A percentile compares a stretch with the other conserved stretches of the same genome.
phyloP scores from a whole-genome alignment of 2,329 filamentous ascomycete genomes.

The Trichoderma afroharzianum region DNA sequence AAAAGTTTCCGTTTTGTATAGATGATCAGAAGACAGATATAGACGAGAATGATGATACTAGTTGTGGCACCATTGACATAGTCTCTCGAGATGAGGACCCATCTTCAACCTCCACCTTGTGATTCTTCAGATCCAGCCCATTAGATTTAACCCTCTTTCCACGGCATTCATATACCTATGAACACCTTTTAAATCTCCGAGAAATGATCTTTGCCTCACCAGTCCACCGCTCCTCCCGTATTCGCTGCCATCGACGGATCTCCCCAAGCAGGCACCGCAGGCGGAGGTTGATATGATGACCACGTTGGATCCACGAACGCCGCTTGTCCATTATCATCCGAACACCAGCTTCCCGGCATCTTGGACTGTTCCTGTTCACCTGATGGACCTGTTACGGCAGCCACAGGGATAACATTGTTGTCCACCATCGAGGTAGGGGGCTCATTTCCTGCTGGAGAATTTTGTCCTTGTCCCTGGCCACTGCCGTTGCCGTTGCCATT shows the following conservation, averaged over 20 bases:
- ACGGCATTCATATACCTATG: not conserved
- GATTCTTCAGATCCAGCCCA: not conserved
- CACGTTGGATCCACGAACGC: constrained; percentile 3
- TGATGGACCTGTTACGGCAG: not conserved
- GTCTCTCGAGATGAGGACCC: not conserved
- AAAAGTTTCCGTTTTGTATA: rapidly evolving
- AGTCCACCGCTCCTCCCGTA: constrained; percentile 28
- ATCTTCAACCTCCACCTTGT: not conserved
- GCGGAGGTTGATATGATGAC: not conserved
- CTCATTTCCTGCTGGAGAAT: not conserved
- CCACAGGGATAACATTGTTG: constrained; percentile 6
- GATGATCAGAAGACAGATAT: not conserved
- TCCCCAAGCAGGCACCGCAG: constrained; percentile 26
- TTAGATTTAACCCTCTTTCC: not conserved
- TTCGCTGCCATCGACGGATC: constrained; percentile 31
- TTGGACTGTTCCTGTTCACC: not conserved
- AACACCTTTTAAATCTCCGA: not conserved
- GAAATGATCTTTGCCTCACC: constrained; percentile 7
- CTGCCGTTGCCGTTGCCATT: constrained; percentile 12
- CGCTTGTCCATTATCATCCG: constrained; percentile 12
- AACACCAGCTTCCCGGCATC: constrained; percentile 33
- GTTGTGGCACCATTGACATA: not conserved
- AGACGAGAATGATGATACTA: not conserved
- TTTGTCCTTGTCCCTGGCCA: constrained; percentile 22
- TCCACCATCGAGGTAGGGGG: not conserved